Evolutionary conservation across 2,329 filamentous ascomycete species (phyloP), one percentile per base, ranked within the genome.

Genomic region (Colletotrichum gloeosporioides): DNA sequence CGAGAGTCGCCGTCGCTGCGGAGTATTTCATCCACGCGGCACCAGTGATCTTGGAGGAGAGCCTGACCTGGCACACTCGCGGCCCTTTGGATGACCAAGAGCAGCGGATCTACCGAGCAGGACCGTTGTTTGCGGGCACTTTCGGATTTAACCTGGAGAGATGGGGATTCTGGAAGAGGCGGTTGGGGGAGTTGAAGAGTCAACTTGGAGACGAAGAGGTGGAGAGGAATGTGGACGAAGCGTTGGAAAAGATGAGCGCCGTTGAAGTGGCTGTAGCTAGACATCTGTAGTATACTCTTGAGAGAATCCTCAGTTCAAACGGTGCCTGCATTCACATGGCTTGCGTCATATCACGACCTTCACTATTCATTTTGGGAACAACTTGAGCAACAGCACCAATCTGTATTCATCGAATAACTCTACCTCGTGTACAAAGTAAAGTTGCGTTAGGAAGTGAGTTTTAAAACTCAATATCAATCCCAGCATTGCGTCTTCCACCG

Each of bases 401-500:
- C 44, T 53, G 44, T 53, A 53, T 53, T 22, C 44, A 22, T 13
- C 44, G 3, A 53, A 0, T 53, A 22, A 53, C 44, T 53, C n/a
- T 53, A 2, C 12, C 44, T 53, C 44, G 44, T 53, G n/a, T 13
- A 53, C n/a, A 18, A 53, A 1, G n/a, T 13, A 53, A 53, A 53
- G 44, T 49, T 0, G 44, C 0, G 8, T 49, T 22, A 49, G 3
- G 44, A 53, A 53, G 10, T 12, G 0, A 53, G 22, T 4, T 22
- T 22, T 3, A 0, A 53, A 22, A 53, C n/a, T 22, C 44, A 53
- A 25, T 22, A 13, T 53, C 44, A 53, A 15, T 53, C n/a, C 0
- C 44, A 53, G 0, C 10, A 22, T 22, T 6, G 10, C 0, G 0
- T 0, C 10, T 53, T 22, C 6, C n/a, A 0, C 44, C 1, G n/a